Evolutionary conservation across 1,284 basidiomycete species (phyloP), one percentile per base, ranked within the genome.

Genomic region (Austropuccinia psidii): DNA sequence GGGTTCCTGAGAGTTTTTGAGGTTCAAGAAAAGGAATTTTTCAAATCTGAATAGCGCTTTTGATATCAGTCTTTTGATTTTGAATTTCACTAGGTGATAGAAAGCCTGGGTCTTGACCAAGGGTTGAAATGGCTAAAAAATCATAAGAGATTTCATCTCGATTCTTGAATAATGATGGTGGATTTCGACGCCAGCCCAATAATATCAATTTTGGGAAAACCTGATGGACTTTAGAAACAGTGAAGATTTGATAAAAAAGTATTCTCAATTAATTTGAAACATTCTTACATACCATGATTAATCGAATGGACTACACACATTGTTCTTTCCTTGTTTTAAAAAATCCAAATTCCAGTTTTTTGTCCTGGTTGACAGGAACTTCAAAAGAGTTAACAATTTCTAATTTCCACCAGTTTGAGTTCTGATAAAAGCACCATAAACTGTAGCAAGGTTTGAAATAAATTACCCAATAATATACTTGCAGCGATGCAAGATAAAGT

Each of bases 151-250:
- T n/a, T n/a, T n/a, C n/a, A n/a, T n/a, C n/a, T n/a, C n/a, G n/a
- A n/a, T n/a, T n/a, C n/a, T n/a, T n/a, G n/a, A n/a, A n/a, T n/a
- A n/a, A n/a, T n/a, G n/a, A n/a, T n/a, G n/a, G n/a, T n/a, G n/a
- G n/a, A n/a, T n/a, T n/a, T n/a, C n/a, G n/a, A 81, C 98, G 98
- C 95, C 95, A 98, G 17, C 95, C 95, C 54, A 98, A 89, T 77
- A 98, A 88, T 77, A 96, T 93, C 57, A 98, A 85, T 0, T 92
- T 92, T 4, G 95, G 96, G 81, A 98, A 98, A 17, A 97, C 93
- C 82, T 97, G 93, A 80, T 95, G 95, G 85, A 95, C 94, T 97
- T 79, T 52, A n/a, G 11, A 45, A 41, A 52, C n/a, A 3, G 27
- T 11, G 43, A 64, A 61, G 19, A 61, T 21, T 11, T 29, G 11